These are phyloP conservation scores for Seiridium unicorne DNA, from an alignment of 2,329 filamentous ascomycete species.

Conservation along the genomic window DNA sequence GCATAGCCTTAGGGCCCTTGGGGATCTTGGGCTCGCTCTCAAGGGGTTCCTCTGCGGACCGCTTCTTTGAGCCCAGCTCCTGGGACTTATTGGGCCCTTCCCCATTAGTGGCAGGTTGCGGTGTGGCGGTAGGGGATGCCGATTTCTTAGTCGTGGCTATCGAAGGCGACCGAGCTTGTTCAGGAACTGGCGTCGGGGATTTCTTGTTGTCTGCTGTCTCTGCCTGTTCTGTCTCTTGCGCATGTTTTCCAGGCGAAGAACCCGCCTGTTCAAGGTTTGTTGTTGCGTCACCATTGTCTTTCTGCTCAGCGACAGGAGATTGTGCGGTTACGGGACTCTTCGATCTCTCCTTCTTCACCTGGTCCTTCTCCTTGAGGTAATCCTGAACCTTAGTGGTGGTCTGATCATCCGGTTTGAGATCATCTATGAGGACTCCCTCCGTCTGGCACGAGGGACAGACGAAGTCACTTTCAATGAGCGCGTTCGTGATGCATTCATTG, in stretches of 20 bases:
- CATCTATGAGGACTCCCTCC: slow-evolving; percentile 89
- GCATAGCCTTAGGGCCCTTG: slow-evolving; percentile 66
- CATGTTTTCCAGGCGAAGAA: slow-evolving; percentile 20
- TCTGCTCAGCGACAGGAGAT: slow-evolving; percentile 25
- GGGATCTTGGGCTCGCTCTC: slow-evolving; percentile 61
- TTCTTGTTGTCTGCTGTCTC: slow-evolving; percentile 23
- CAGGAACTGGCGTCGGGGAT: slow-evolving; percentile 25
- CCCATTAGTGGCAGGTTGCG: slow-evolving; percentile 20
- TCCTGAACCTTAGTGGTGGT: slow-evolving; percentile 74
- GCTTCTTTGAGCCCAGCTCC: slow-evolving; percentile 63
- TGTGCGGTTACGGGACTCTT: slow-evolving; percentile 42
- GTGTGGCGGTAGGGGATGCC: slow-evolving; percentile 20
- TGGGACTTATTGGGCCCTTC: slow-evolving; percentile 18
- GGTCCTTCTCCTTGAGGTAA: slow-evolving; percentile 62
- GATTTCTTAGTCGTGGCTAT: slow-evolving; percentile 18
- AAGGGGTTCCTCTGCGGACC: slow-evolving; percentile 71
- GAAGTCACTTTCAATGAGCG: slow-evolving; percentile 97
- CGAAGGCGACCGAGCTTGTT: slow-evolving; percentile 29
- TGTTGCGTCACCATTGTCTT: slow-evolving; percentile 36
- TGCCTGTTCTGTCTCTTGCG: slow-evolving; percentile 30
- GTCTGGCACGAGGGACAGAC: slow-evolving; percentile 89
- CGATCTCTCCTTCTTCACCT: slow-evolving; percentile 42
- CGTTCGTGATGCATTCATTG: slow-evolving; percentile 99
- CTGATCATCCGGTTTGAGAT: slow-evolving; percentile 81
- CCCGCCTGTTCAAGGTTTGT: slow-evolving; percentile 35